Conservation (phyloP, 2,329 filamentous ascomycete species). For the Lachnellula subtilissima region DNA sequence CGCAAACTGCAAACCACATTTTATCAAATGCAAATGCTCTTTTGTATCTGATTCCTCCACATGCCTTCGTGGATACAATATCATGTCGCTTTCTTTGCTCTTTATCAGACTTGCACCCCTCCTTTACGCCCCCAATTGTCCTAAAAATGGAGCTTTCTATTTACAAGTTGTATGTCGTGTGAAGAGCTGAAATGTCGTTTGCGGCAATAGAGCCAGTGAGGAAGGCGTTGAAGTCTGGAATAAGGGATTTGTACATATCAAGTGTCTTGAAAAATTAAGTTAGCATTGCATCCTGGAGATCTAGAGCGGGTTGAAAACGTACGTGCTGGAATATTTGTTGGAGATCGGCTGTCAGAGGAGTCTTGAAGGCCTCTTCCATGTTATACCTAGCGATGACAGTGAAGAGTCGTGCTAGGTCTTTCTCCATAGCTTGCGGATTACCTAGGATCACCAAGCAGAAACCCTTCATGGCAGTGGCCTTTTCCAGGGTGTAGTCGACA, state of each 20-base stretch:
- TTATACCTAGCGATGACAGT: conserved; percentile 74
- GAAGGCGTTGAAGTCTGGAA: conserved; percentile 49
- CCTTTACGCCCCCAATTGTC: conserved; percentile 1
- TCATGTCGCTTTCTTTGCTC: conserved; percentile 3
- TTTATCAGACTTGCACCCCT: conserved; percentile 3
- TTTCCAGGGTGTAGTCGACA: conserved; percentile 86
- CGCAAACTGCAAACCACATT: not conserved
- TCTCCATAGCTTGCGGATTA: conserved; percentile 91
- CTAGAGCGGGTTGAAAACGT: conserved; percentile 11
- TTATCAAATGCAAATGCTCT: conserved; percentile 7
- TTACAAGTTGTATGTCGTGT: conserved; percentile 31
- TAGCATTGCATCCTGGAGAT: not conserved
- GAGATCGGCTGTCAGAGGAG: conserved; percentile 27
- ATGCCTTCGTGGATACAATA: conserved; percentile 16
- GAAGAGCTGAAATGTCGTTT: conserved; percentile 23
- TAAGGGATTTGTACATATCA: conserved; percentile 48
- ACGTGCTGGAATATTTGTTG: conserved; percentile 30
- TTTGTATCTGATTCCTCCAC: conserved; percentile 2
- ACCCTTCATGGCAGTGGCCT: conserved; percentile 86
- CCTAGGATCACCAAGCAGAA: conserved; percentile 79
- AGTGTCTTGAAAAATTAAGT: conserved; percentile 40
- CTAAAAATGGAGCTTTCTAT: conserved; percentile 23
- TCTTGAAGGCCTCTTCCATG: conserved; percentile 49
- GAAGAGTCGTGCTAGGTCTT: conserved; percentile 77
- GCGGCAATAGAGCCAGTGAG: conserved; percentile 30